Percentiles rank a stretch among this genome's conserved stretches.
These are phyloP conservation scores for Geosmithia putterillii DNA, from an alignment of 2,329 filamentous ascomycete genomes.

Conservation along the genomic window DNA sequence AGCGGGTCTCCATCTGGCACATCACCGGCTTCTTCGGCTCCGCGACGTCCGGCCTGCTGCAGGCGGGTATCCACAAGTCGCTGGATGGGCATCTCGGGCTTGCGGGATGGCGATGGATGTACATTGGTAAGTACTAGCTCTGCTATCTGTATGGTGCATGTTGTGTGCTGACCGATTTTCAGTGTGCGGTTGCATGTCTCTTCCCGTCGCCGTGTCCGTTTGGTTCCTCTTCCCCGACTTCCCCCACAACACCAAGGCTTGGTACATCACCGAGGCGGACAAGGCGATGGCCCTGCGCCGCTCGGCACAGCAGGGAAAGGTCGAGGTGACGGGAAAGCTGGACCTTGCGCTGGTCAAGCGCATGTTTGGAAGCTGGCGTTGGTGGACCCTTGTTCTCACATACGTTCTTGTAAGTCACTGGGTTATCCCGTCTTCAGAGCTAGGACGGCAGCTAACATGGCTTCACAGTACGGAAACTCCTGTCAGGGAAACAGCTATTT, in stretches of 20 bases:
- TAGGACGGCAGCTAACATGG: not conserved
- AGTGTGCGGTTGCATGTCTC: not conserved
- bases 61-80: not conserved
- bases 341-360: not conserved
- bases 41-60: not conserved
- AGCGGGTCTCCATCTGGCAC: not conserved
- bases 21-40: not conserved
- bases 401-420: not conserved
- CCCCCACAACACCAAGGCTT: not conserved
- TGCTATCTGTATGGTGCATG: not conserved
- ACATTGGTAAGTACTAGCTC: too few relatives aligned
- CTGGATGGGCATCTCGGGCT: not conserved
- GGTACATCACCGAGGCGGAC: not conserved
- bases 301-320: not conserved
- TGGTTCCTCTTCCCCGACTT: not conserved
- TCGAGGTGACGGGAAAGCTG: not conserved
- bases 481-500: not conserved
- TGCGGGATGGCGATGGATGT: not conserved
- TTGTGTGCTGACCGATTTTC: not conserved
- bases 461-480: not conserved
- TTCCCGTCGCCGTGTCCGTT: not conserved
- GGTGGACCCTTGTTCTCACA: not conserved
- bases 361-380: not conserved
- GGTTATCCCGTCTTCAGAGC: not conserved
- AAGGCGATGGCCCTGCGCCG: not conserved